Evolutionary conservation across 345 rosid species (phyloP).

Genomic region (Eucalyptus viminalis): DNA sequence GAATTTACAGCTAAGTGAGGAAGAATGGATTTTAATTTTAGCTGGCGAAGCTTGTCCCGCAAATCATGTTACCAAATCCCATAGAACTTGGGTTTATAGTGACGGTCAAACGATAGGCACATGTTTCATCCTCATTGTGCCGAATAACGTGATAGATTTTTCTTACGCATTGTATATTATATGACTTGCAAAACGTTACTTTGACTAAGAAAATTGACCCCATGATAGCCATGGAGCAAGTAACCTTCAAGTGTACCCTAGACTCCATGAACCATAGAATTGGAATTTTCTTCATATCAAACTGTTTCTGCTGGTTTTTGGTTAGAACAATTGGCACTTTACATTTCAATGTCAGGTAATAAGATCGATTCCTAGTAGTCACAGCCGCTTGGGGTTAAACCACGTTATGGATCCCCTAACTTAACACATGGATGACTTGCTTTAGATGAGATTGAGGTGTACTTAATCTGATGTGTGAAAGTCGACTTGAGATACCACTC

Average conservation of each 20-base stretch:
- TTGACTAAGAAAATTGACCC: neutral
- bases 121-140: neutral
- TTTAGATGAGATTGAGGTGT: neutral
- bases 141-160: neutral
- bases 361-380: neutral
- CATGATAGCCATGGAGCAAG: neutral
- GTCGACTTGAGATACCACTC: accelerated
- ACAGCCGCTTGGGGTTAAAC: neutral
- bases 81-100: neutral
- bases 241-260: neutral
- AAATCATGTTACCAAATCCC: neutral
- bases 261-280: neutral
- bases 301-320: neutral
- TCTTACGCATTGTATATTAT: neutral
- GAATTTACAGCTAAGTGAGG: neutral
- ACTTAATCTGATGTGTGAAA: accelerated
- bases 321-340: neutral
- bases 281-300: neutral
- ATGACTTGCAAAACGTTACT: neutral
- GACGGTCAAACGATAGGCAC: neutral
- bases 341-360: neutral
- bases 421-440: neutral
- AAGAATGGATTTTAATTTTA: neutral
- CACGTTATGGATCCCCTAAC: neutral
- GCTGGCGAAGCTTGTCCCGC: neutral